Evolutionary conservation across 176 grass and related monocot genomes (phyloP).

Genomic region (Eleusine coracana): DNA sequence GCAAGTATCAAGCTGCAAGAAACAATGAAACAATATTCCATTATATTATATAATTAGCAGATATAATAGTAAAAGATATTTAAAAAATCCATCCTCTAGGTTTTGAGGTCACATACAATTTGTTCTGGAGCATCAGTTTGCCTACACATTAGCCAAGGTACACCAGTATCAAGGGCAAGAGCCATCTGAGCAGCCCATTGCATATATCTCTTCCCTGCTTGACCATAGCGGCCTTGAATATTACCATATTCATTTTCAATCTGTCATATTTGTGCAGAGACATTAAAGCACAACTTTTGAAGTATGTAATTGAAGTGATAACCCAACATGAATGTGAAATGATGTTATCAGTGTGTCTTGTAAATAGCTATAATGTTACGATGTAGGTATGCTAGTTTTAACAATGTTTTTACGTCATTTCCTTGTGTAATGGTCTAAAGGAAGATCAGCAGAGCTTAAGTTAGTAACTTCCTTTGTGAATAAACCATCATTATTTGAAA

Average conservation of each 20-base stretch:
- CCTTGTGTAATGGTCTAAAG: not conserved
- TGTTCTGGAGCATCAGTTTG: slow-evolving; percentile 90
- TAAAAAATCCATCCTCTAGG: slow-evolving; percentile 29
- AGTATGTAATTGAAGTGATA: slow-evolving; percentile 15
- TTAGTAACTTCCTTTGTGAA: not conserved
- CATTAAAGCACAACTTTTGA: not conserved
- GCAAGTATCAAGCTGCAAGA: slow-evolving; percentile 79
- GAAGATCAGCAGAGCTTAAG: not conserved
- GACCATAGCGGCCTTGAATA: slow-evolving; percentile 69
- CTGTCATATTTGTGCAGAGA: slow-evolving; percentile 54
- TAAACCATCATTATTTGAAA: not conserved
- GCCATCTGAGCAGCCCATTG: slow-evolving; percentile 91
- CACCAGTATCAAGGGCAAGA: slow-evolving; percentile 73
- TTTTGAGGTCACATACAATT: slow-evolving; percentile 61
- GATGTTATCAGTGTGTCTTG: not conserved
- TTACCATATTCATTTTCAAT: slow-evolving; percentile 99
- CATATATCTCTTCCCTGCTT: slow-evolving; percentile 89
- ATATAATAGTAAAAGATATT: not conserved
- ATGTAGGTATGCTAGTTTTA: not conserved
- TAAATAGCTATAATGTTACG: not conserved
- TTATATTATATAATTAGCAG: slow-evolving; percentile 19
- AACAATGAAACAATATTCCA: slow-evolving; percentile 15
- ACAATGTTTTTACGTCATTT: not conserved
- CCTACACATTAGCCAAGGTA: slow-evolving; percentile 95
- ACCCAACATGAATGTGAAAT: slow-evolving; percentile 21